phyloP scores from a whole-genome alignment of 345 rosid species.

The Leavenworthia alabamica region DNA sequence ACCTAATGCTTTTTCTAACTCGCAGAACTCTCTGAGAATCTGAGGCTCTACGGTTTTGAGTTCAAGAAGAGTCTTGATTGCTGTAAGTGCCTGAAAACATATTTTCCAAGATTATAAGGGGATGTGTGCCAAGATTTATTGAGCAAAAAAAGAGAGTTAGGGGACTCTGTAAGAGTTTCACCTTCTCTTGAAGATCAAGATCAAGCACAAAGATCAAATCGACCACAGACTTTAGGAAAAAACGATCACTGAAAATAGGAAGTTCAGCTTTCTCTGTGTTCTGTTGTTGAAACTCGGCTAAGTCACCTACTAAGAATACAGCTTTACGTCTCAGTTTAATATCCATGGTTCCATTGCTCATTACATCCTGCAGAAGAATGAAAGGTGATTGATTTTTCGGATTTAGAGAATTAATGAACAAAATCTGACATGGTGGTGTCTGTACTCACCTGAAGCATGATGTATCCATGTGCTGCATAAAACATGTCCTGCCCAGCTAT shows the following conservation, averaged over 20 bases:
- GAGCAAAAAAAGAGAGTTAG: not conserved
- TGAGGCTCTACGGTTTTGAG: slow-evolving; percentile 51
- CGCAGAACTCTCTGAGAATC: slow-evolving; percentile 62
- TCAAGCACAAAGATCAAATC: slow-evolving; percentile 53
- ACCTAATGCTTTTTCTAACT: slow-evolving; percentile 56
- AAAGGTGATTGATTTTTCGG: slow-evolving; percentile 3
- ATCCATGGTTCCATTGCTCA: slow-evolving; percentile 52
- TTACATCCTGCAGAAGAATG: slow-evolving; percentile 44
- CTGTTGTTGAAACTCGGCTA: slow-evolving; percentile 57
- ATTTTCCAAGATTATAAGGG: not conserved
- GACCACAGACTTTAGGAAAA: slow-evolving; percentile 71
- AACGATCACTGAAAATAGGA: slow-evolving; percentile 45
- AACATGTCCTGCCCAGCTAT: slow-evolving; percentile 68
- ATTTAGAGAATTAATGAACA: not conserved
- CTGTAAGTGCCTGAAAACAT: slow-evolving; percentile 63
- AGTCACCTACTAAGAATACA: slow-evolving; percentile 65
- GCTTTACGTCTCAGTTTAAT: slow-evolving; percentile 71
- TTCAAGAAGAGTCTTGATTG: slow-evolving; percentile 67
- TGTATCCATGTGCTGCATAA: slow-evolving; percentile 67
- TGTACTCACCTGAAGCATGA: slow-evolving; percentile 70
- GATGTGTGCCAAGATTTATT: not conserved
- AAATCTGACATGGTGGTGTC: not conserved
- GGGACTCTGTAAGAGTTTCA: slow-evolving; percentile 1
- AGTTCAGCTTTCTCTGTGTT: slow-evolving; percentile 38
- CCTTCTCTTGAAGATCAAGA: slow-evolving; percentile 96